phyloP scores from a whole-genome alignment of 2,329 filamentous ascomycete genomes.

The Aureobasidium sp. region DNA sequence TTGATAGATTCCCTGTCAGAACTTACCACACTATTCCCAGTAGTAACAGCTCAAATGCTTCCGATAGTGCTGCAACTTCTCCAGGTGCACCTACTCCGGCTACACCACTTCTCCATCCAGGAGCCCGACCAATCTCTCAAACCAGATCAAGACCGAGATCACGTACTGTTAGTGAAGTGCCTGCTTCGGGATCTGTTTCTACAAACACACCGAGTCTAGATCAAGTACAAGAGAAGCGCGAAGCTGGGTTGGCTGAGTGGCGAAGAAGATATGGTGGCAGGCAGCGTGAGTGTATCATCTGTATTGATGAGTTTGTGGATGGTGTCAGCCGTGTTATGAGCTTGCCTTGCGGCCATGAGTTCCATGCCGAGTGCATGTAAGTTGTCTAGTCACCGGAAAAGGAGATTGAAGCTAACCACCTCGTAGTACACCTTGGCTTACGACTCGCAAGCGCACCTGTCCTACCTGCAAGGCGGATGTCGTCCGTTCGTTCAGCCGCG shows the following conservation, averaged over 20 bases:
- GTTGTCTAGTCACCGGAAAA: conserved; percentile 36
- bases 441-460: conserved; percentile 89
- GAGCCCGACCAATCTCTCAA: conserved; percentile 35
- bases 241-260: conserved; percentile 44
- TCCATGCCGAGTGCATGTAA: conserved; percentile 97
- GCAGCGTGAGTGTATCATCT: conserved; percentile 88
- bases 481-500: conserved; percentile 47
- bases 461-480: conserved; percentile 98
- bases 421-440: conserved; percentile 97
- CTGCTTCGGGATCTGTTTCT: conserved; percentile 24
- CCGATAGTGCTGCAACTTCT: conserved; percentile 15
- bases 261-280: conserved; percentile 55
- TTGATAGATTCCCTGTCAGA: conserved; percentile 87
- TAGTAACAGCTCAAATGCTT: conserved; percentile 52
- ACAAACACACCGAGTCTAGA: conserved; percentile 27
- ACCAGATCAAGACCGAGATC: conserved; percentile 53
- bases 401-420: conserved; percentile 9
- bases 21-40: conserved; percentile 82
- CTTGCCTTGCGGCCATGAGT: conserved; percentile 93
- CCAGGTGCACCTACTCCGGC: conserved; percentile 39
- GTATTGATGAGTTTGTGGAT: conserved; percentile 91
- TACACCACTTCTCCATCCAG: conserved; percentile 65
- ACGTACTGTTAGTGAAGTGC: conserved; percentile 56
- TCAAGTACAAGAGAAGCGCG: conserved; percentile 47
- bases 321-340: conserved; percentile 95